These are phyloP conservation scores for Trifolium dubium DNA, from an alignment of 306 rosid genomes.

Conservation along the genomic window DNA sequence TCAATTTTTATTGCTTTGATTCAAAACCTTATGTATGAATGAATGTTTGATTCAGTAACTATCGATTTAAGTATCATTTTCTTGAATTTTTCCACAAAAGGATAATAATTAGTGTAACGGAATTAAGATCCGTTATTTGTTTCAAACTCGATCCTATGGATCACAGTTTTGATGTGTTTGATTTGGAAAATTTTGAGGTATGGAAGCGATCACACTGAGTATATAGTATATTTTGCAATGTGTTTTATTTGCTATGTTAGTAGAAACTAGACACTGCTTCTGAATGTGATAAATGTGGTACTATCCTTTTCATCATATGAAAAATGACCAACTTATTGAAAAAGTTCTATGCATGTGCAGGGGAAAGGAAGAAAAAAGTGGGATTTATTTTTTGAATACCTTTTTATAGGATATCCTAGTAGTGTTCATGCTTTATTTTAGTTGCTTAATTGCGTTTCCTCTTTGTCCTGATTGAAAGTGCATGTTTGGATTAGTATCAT, in stretches of 20 bases:
- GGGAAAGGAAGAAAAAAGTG: not conserved
- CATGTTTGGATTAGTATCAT: too few species aligned
- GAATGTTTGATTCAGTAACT: not conserved
- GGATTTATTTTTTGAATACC: not conserved
- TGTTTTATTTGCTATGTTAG: not conserved
- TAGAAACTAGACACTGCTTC: constrained; percentile 13
- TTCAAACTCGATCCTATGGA: constrained; percentile 41
- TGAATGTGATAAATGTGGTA: constrained; percentile 20
- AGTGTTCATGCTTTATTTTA: constrained; percentile 1
- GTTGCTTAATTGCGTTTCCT: constrained; percentile 24
- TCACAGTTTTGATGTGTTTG: not conserved
- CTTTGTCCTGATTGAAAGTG: constrained; percentile 6
- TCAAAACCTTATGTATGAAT: constrained; percentile 18
- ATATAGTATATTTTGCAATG: constrained; percentile 21
- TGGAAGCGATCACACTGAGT: constrained; percentile 9
- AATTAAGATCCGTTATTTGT: constrained; percentile 37
- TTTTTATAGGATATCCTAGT: not conserved
- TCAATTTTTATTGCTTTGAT: constrained; percentile 39
- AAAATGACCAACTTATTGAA: not conserved
- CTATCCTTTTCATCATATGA: constrained; percentile 8
- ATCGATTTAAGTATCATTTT: constrained; percentile 9
- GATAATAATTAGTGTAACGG: not conserved
- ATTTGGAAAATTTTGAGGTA: constrained; percentile 16
- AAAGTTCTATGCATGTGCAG: constrained; percentile 15
- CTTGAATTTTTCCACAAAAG: constrained; percentile 1